Base-by-base conservation (phyloP, 345 rosid species). In the Cardamine resedifolia region DNA sequence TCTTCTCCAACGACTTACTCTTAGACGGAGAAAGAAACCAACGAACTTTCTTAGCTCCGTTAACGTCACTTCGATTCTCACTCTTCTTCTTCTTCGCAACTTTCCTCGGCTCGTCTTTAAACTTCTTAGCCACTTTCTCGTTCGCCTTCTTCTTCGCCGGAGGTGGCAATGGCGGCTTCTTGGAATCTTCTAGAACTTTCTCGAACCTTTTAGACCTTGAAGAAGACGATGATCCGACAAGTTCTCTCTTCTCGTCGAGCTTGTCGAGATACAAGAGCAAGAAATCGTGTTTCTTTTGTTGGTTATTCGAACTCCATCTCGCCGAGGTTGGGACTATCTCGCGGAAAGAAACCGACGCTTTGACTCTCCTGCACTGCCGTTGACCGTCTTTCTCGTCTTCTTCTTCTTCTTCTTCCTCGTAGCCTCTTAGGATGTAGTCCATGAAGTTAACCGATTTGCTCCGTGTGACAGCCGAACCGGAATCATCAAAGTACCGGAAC, bases 401-500 rank as follows among this genome's bases (percentile, higher is more conserved):
- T 4, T 76, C 64, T 57, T 87, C 84, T 21, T 73, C 64, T 19
- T 76, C 60, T 4, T 72, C 72, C 10, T 71, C 60, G 24, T 86
- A 78, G 19, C 72, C 64, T 58, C 85, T 76, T 61, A 84, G 65
- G 70, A 90, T 64, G 53, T 90, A 89, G 70, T 94, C 98, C 91
- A 89, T 79, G 79, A 91, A 94, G 70, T 89, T 91, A 72, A 88
- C 98, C 12, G 97, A 94, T 85, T 86, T 79, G 68, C 96, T 89
- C 47, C 97, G 78, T 1, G 84, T 27, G 21, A 91, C 90, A 9
- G 79, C 63, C 5, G 84, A 82, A 6, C 87, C 81, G 31, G 68
- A 33, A 45, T 74, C 79, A 18, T 80, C 63, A 43, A 70, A 64
- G 55, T 78, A 77, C 2, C 85, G 82, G 34, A 75, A 64, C 80